These are phyloP conservation scores for Ophiostoma novo-ulmi DNA, from an alignment of 2,329 filamentous ascomycete genomes.

Conservation along the genomic window DNA sequence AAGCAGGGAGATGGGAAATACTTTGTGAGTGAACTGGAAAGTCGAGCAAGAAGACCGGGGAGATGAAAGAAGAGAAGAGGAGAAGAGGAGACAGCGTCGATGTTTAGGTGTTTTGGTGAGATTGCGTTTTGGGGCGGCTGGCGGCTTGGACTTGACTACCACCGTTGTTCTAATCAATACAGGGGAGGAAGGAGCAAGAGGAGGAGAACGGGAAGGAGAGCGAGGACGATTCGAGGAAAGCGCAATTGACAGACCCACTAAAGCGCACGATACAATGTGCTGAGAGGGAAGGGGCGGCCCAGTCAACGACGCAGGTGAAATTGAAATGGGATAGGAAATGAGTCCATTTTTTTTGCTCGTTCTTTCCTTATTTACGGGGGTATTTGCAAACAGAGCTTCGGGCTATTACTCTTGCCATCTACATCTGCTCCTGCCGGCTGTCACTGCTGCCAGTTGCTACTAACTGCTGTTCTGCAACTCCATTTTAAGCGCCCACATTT, in stretches of 20 bases:
- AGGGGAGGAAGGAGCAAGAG: constrained; percentile 6
- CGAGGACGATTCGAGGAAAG: constrained; percentile 13
- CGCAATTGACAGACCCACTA: constrained; percentile 5
- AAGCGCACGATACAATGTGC: constrained; percentile 13
- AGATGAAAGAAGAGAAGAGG: background rate
- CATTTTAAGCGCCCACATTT: constrained; percentile 19
- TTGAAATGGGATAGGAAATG: background rate
- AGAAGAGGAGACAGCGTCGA: background rate
- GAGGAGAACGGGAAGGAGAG: background rate
- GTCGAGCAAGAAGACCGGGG: background rate
- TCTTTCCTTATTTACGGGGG: constrained; percentile 4
- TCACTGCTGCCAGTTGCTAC: background rate
- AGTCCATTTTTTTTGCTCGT: background rate
- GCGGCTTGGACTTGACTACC: constrained; percentile 11
- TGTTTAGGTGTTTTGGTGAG: constrained; percentile 16
- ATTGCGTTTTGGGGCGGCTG: constrained; percentile 20
- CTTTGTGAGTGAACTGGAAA: background rate
- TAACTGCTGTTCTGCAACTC: background rate
- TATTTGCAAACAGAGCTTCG: background rate
- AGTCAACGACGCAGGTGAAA: background rate
- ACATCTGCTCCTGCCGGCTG: background rate
- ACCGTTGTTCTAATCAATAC: no score
- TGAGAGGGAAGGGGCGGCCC: constrained; percentile 6
- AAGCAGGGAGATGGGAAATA: background rate
- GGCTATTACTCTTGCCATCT: no score